phyloP scores from a whole-genome alignment of 306 rosid genomes.

The Inga leiocalycina region DNA sequence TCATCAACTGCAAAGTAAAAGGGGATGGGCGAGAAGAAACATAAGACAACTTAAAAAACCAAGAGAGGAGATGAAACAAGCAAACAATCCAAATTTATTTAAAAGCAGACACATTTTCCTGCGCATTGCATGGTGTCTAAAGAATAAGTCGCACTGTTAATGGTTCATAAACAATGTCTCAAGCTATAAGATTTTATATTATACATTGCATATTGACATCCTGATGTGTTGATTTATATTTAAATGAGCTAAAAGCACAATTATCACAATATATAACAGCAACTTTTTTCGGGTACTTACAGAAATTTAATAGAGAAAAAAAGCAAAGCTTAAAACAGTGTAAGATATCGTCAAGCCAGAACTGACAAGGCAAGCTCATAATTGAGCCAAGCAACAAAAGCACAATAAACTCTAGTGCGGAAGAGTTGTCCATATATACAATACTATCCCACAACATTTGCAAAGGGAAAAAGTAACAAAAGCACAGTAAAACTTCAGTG shows the following conservation, averaged over 20 bases:
- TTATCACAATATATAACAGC: slow-evolving; percentile 4
- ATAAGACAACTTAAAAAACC: background rate
- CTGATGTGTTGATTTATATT: background rate
- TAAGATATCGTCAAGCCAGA: background rate
- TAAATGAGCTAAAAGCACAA: background rate
- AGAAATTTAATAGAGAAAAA: background rate
- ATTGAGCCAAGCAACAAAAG: background rate
- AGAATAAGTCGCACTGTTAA: background rate
- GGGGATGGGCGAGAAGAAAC: background rate
- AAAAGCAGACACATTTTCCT: background rate
- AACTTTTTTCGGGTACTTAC: background rate
- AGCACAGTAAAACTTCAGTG: background rate
- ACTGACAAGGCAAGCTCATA: background rate
- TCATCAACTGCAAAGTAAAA: background rate
- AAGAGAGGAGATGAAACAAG: background rate
- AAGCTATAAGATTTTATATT: background rate
- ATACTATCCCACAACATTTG: background rate
- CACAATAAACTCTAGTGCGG: background rate
- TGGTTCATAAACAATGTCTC: background rate
- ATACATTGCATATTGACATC: background rate
- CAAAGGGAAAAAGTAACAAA: background rate
- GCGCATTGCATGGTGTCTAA: background rate
- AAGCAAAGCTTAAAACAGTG: background rate
- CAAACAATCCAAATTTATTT: background rate
- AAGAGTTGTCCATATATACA: background rate